Base-by-base conservation (phyloP, 352 stramenopile genomes). In the Phytophthora ramorum region DNA sequence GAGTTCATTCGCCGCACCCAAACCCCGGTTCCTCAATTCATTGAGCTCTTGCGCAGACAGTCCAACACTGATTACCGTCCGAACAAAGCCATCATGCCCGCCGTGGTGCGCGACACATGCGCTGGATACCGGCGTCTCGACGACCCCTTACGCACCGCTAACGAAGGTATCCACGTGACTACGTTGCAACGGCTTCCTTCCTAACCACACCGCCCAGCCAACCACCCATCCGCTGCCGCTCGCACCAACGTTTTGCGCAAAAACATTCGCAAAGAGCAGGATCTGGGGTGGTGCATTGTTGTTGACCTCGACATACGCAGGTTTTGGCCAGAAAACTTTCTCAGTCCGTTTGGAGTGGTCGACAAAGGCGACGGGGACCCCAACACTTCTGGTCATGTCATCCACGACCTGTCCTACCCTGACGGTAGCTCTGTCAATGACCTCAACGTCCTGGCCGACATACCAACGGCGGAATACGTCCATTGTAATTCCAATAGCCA, bases 291-390 rank as follows among this genome's bases (percentile, higher is more conserved):
- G 0, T 69, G 58, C 20, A 38, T 69, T 1, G 51, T 69, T 16
- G 13, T 64, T 0, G 62, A 69, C 40, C 10, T 46, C 9, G 62
- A 69, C 41, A 32, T 69, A 4, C 3, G 45, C 0, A 2, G 1
- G 1, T n/a, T 22, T 34, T 66, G 20, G 30, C 43, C 26, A 10
- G 46, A 45, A 4, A 17, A n/a, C n/a, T 44, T 41, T 30, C 32
- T 58, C 17, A 63, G 61, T 8, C 61, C 61, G 5, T 69, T 69
- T 13, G 53, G 61, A 0, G 61, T 54, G 2, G 46, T 69, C 4
- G 51, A 58, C 38, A 69, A 69, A 45, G 61, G 45, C 2, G 40
- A 13, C 40, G 26, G 35, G 0, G 34, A 45, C 1, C 38, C 58
- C 16, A 2, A 43, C 2, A 28, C 8, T 4, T 54, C 19, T 10